Base-by-base conservation (phyloP, 164 flowering plant species). In the Kalanchoe fedtschenkoi region DNA sequence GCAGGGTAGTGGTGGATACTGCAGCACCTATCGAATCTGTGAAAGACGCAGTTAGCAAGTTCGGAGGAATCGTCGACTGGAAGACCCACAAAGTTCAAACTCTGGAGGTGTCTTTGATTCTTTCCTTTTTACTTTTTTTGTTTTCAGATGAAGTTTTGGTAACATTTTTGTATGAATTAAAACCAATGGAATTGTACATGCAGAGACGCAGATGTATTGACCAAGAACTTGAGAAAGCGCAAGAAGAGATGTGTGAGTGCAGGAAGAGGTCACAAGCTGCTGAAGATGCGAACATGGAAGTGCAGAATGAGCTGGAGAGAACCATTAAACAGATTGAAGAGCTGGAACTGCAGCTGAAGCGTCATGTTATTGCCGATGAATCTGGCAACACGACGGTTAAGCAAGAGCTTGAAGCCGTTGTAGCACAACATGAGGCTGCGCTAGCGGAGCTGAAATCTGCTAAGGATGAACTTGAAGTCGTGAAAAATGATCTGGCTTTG, bases 51-150 rank as follows among this genome's bases (percentile, higher is more conserved):
- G 55, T 47, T 13, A 47, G 55, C 30, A 47, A 47, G 7, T 47
- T 47, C 11, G 55, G 55, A 47, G 55, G 55, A 47, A 47, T 47
- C 5, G 30, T 26, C 14, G 55, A 47, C 55, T 47, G 55, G 55
- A 47, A 47, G 55, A 24, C 19, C 16, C 55, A 47, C 1, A 47
- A 30, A 47, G 30, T 47, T 47, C 55, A 47, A 47, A 47, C 14
- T 47, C 11, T 47, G 30, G 55, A 47, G 55, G 55, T 47, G n/a
- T n/a, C n/a, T n/a, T n/a, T n/a, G n/a, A 46, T 19, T 0, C 55
- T 9, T 47, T 47, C 30, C 30, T 24, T 47, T 47, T 7, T 3
- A n/a, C n/a, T 44, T 44, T 44, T 17, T 51, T 5, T 51, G 24
- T 5, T 24, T 9, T 47, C 15, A 24, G 3, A 22, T 10, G 29